Evolutionary conservation across 306 rosid species (phyloP), one percentile per base, ranked within the genome.

Genomic region (Pachyrhizus erosus): DNA sequence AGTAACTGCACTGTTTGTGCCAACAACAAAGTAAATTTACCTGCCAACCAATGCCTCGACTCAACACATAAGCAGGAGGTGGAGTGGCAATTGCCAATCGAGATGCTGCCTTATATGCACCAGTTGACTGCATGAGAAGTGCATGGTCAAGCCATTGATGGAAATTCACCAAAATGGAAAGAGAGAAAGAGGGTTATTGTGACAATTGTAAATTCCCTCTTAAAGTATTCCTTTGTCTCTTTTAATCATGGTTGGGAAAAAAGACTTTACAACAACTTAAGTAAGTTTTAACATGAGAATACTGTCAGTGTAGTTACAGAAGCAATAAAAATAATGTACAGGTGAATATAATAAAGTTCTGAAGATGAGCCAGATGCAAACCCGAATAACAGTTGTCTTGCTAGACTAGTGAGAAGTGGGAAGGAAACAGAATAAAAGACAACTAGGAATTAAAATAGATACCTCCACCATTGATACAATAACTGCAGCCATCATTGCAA

Each of bases 1-100:
- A 43, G n/a, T 14, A 15, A 79, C 14, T 54, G 73, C 20, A 62
- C 20, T 26, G 7, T n/a, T 40, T 70, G 51, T 60, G 21, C 67
- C 12, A 24, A 24, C 33, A 54, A 73, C 8, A 37, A 65, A n/a
- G 26, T 62, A 65, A 71, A 71, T 85, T 78, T 54, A 94, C 98
- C 93, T 94, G 98, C 98, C 98, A 94, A 76, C 98, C 98, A 52
- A 94, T 94, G 82, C 98, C 98, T 62, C 98, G 87, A 84, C 98
- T 94, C 87, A 94, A 86, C 73, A 94, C 98, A 77, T 91, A 90
- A 49, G 98, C 94, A 64, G 98, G 98, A 64, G 98, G 98, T 60
- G 98, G 98, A 31, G 98, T 94, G 21, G 98, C 98, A 34, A 91
- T 94, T 0, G 98, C 98, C 86, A 94, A 80, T 51, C 98, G 91